phyloP scores from a whole-genome alignment of 148 eudicot species.

The Suaeda aralocaspica region DNA sequence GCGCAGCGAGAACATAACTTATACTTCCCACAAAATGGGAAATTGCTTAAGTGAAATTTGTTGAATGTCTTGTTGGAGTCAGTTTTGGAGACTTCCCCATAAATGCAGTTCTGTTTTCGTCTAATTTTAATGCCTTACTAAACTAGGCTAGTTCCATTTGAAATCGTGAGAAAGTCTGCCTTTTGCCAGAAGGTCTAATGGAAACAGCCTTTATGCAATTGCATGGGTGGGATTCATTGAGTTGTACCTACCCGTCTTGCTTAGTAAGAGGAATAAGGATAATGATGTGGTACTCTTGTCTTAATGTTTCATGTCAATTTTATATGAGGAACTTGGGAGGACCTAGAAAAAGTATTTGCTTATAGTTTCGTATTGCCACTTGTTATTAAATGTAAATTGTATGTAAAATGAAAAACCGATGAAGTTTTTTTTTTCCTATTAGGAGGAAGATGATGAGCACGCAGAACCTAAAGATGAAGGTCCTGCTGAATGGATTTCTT shows the following conservation, averaged over 20 bases:
- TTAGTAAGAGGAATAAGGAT: background rate
- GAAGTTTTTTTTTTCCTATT: slow-evolving; percentile 18
- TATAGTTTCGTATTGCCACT: background rate
- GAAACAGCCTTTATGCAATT: background rate
- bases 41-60: too few species aligned
- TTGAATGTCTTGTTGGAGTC: background rate
- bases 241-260: too few species aligned
- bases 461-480: slow-evolving; percentile 56
- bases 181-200: background rate
- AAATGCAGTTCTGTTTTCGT: too few species aligned
- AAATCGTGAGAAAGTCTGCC: background rate
- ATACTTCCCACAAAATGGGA: too few species aligned
- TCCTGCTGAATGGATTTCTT: slow-evolving; percentile 78
- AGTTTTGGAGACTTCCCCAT: too few species aligned
- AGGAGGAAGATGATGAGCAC: slow-evolving; percentile 56
- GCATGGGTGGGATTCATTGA: too few species aligned
- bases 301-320: background rate
- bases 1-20: too few species aligned
- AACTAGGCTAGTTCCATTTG: background rate
- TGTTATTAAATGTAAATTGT: background rate
- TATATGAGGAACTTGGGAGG: background rate
- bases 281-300: background rate
- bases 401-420: background rate
- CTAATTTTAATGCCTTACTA: too few species aligned
- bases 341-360: background rate